phyloP scores from a whole-genome alignment of 257 asterid species.

The Solanum virginianum region DNA sequence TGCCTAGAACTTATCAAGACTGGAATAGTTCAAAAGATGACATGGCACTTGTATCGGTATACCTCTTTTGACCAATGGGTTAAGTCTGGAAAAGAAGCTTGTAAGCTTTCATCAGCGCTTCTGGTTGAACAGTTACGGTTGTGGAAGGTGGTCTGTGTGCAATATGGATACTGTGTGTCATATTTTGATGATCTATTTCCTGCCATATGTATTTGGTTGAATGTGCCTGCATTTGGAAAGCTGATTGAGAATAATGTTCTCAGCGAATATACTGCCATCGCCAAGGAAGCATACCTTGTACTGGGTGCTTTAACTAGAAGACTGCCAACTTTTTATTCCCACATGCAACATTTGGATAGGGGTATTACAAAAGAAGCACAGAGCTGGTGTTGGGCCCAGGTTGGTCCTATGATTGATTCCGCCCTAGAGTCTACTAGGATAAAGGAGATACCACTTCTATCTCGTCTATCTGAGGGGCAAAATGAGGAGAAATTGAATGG shows the following conservation, averaged over 20 bases:
- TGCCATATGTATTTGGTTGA: constrained; percentile 65
- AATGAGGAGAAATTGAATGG: constrained; percentile 10
- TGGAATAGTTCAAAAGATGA: constrained; percentile 58
- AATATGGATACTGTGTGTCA: constrained; percentile 52
- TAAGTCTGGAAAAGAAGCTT: constrained; percentile 51
- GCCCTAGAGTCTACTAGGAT: constrained; percentile 64
- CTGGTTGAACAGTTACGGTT: constrained; percentile 82
- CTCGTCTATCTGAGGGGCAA: constrained; percentile 17
- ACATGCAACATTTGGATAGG: constrained; percentile 10
- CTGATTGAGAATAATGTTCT: constrained; percentile 37
- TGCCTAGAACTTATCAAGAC: constrained; percentile 44
- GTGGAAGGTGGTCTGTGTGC: constrained; percentile 71
- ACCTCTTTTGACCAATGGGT: constrained; percentile 63
- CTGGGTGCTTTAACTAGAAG: constrained; percentile 52
- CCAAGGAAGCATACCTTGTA: constrained; percentile 71
- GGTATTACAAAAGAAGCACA: constrained; percentile 26
- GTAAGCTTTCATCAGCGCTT: constrained; percentile 66
- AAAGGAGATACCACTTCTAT: constrained; percentile 28
- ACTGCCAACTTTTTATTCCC: constrained; percentile 63
- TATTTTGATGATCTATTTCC: constrained; percentile 56
- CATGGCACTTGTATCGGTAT: constrained; percentile 72
- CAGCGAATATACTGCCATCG: constrained; percentile 54
- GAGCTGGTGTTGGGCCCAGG: constrained; percentile 61
- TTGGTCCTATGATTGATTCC: constrained; percentile 54
- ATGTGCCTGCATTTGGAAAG: constrained; percentile 46